Conservation (phyloP, 352 stramenopile genomes). For the Phytophthora idaei region DNA sequence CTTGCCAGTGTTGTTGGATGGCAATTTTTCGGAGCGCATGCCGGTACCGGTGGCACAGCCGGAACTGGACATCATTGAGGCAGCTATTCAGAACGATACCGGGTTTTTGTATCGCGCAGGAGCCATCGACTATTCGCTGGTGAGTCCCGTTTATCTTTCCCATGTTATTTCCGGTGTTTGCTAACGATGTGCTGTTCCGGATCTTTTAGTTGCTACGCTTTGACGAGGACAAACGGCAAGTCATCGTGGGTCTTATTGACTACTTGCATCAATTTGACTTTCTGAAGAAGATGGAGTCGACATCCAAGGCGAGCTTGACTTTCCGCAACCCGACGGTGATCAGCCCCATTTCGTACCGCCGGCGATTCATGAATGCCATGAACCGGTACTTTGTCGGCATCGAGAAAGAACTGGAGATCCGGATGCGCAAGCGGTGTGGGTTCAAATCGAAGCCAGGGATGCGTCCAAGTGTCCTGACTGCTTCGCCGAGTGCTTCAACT, state of each 20-base stretch:
- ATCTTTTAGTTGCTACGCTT: slow-evolving; percentile 72
- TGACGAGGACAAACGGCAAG: slow-evolving; percentile 74
- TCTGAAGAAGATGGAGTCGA: slow-evolving; percentile 91
- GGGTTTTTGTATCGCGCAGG: slow-evolving; percentile 71
- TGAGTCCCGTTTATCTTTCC: slow-evolving; percentile 34
- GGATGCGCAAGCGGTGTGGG: slow-evolving; percentile 59
- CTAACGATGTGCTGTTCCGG: slow-evolving; percentile 8
- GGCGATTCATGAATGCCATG: slow-evolving; percentile 85
- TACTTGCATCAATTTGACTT: slow-evolving; percentile 91
- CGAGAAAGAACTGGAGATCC: slow-evolving; percentile 73
- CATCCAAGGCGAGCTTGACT: slow-evolving; percentile 82
- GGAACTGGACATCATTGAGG: slow-evolving; percentile 65
- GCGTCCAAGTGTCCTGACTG: background rate
- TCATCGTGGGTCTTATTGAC: slow-evolving; percentile 84
- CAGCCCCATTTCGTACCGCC: slow-evolving; percentile 78
- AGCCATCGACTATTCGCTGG: slow-evolving; percentile 88
- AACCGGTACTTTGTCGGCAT: slow-evolving; percentile 84
- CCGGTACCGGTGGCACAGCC: slow-evolving; percentile 74
- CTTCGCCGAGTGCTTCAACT: slow-evolving; percentile 8
- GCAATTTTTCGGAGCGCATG: slow-evolving; percentile 81
- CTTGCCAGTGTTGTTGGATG: slow-evolving; percentile 79
- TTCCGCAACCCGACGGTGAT: slow-evolving; percentile 88
- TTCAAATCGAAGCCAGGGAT: slow-evolving; percentile 31
- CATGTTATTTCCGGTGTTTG: slow-evolving; percentile 2
- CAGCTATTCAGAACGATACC: slow-evolving; percentile 81